Conservation (phyloP, 2,329 filamentous ascomycete genomes). For the Tolypocladium paradoxum region DNA sequence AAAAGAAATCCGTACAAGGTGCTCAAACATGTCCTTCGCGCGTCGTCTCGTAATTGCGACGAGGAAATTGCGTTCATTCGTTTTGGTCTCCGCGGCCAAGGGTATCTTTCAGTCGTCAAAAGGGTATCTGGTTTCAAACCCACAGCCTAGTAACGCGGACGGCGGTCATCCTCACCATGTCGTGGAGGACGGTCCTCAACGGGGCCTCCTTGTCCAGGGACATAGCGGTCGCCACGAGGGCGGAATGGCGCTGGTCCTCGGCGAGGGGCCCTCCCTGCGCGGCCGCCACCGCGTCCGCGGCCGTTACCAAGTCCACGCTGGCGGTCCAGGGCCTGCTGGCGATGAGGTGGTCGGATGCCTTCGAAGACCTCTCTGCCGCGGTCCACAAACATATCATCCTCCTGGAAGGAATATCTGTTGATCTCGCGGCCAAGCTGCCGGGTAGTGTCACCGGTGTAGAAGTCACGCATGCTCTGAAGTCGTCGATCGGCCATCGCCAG, state of each 20-base stretch:
- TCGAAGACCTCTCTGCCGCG: slow-evolving; percentile 60
- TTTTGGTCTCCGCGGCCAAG: background rate
- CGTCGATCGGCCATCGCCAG: slow-evolving; percentile 46
- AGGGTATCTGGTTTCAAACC: too few relatives aligned
- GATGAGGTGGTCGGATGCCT: slow-evolving; percentile 49
- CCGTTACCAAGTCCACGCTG: slow-evolving; percentile 20
- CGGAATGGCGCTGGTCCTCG: slow-evolving; percentile 11
- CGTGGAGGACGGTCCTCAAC: slow-evolving; percentile 7
- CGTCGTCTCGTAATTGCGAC: background rate
- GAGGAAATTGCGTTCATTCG: background rate
- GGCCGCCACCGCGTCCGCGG: slow-evolving; percentile 11
- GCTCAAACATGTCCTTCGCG: background rate
- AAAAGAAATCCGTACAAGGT: background rate
- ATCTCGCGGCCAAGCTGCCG: slow-evolving; percentile 37
- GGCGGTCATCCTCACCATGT: background rate
- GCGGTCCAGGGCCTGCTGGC: slow-evolving; percentile 29
- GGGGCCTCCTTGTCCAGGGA: slow-evolving; percentile 7
- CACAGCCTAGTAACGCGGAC: background rate
- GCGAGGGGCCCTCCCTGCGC: slow-evolving; percentile 17
- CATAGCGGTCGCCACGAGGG: slow-evolving; percentile 9
- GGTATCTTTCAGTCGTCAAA: background rate
- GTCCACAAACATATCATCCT: slow-evolving; percentile 56
- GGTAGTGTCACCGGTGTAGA: slow-evolving; percentile 30
- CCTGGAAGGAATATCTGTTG: slow-evolving; percentile 65
- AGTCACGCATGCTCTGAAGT: slow-evolving; percentile 42